Base-by-base conservation (phyloP, 31 red algal species). In the Odonthalia washingtoniensis region DNA sequence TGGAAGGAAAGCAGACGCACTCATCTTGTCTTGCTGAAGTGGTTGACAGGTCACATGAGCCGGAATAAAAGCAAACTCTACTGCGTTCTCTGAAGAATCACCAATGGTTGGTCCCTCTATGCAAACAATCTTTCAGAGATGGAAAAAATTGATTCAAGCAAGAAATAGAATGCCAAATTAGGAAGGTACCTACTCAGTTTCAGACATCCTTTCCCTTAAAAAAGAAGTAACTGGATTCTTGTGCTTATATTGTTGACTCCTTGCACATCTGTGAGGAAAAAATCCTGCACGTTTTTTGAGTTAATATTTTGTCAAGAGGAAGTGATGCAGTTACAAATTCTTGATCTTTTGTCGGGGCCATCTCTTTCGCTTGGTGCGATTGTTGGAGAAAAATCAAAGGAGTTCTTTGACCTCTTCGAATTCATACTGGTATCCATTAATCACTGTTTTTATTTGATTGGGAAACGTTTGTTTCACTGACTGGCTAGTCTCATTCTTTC, bases 331-430 rank as follows among this genome's bases (percentile, higher is more conserved):
- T 61, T 95, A 16, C 93, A 91, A 40, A 46, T 95, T 14, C 67
- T 91, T 21, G 87, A 87, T 61, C 73, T 91, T 1, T 82, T 95
- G 45, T 91, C 87, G 27, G 93, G 88, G 6, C 83, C 88, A 40
- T 63, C 93, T 37, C 76, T 95, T 44, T 77, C 75, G 46, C 75
- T 88, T 17, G 88, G 73, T 5, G 88, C 87, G 41, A 84, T 72
- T 57, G 93, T 91, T 24, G 88, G 83, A 2, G 93, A 95, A 37
- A 83, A 83, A 30, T 91, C 87, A 27, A 80, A 87, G 57, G 87
- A 95, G 60, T 91, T 91, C 31, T 95, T 95, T 63, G 93, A 95
- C 46, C 83, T 95, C 32, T 78, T 95, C 2, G 88, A 87, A 61
- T 77, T 52, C 24, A 78, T 70, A 16, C 69, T 95, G 21, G 36